Conservation (phyloP, 352 stramenopile genomes). For the Pythium pyrilobum region DNA sequence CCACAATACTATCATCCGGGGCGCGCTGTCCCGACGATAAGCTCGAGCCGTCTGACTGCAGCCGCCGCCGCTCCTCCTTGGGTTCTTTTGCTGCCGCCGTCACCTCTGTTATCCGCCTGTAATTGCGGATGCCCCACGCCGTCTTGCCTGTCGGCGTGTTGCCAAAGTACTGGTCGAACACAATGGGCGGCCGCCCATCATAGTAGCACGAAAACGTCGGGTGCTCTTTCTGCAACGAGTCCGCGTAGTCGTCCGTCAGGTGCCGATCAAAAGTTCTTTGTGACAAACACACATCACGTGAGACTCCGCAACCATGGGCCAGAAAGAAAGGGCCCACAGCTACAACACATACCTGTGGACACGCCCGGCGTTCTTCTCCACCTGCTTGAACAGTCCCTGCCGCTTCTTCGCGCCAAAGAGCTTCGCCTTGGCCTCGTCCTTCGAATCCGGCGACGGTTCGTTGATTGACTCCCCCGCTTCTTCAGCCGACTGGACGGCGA, state of each 20-base stretch:
- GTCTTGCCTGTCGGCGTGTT: slow-evolving; percentile 47
- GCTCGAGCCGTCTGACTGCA: slow-evolving; percentile 33
- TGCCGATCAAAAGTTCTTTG: slow-evolving; percentile 64
- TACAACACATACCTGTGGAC: slow-evolving; percentile 35
- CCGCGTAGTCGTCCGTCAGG: slow-evolving; percentile 53
- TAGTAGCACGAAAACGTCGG: slow-evolving; percentile 58
- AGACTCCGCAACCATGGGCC: not conserved
- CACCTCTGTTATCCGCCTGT: slow-evolving; percentile 33
- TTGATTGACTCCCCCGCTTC: slow-evolving; percentile 33
- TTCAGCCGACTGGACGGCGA: slow-evolving; percentile 60
- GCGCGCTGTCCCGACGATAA: slow-evolving; percentile 8
- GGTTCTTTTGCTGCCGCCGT: slow-evolving; percentile 21
- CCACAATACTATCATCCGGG: slow-evolving; percentile 13
- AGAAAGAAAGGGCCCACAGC: too few relatives aligned
- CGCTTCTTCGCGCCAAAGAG: slow-evolving; percentile 59
- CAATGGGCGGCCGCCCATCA: slow-evolving; percentile 26
- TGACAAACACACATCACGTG: not conserved
- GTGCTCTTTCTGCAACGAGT: slow-evolving; percentile 50
- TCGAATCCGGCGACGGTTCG: slow-evolving; percentile 1
- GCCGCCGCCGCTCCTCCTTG: slow-evolving; percentile 28
- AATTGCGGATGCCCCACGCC: slow-evolving; percentile 50
- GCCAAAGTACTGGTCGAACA: slow-evolving; percentile 63
- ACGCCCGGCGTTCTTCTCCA: slow-evolving; percentile 47
- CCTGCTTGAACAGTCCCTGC: slow-evolving; percentile 50
- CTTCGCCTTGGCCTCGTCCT: slow-evolving; percentile 44